Evolutionary conservation across 768 basidiomycete genomes (phyloP).

Genomic region (Myochromella boudieri): DNA sequence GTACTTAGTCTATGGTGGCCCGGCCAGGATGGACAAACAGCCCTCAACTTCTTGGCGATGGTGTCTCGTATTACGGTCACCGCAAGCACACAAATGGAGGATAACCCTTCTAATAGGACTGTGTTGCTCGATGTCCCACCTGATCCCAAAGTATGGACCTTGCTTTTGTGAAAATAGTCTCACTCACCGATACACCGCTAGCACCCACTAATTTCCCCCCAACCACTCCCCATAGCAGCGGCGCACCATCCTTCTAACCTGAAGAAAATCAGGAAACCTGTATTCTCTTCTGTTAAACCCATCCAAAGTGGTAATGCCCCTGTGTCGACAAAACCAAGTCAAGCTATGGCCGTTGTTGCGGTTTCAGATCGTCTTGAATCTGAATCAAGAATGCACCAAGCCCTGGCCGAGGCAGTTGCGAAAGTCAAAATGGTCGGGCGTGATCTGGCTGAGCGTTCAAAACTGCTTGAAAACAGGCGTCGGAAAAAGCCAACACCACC

Average conservation of each 20-base stretch:
- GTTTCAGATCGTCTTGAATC: constrained; percentile 21
- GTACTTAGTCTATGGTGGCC: constrained; percentile 25
- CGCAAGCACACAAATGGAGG: background rate
- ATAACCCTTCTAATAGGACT: too few relatives aligned
- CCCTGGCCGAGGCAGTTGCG: constrained; percentile 23
- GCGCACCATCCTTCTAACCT: constrained; percentile 43
- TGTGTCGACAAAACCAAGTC: background rate
- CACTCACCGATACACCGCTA: background rate
- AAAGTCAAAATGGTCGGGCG: constrained; percentile 10
- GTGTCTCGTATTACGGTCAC: constrained; percentile 24
- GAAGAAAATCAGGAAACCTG: constrained; percentile 28
- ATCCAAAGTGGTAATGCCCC: background rate
- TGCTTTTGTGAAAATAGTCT: too few relatives aligned
- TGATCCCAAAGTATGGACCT: too few relatives aligned
- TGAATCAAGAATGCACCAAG: constrained; percentile 23
- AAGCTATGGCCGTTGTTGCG: constrained; percentile 13
- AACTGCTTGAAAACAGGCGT: constrained; percentile 5
- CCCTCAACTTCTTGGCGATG: constrained; percentile 27
- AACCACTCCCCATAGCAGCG: constrained; percentile 42
- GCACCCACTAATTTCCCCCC: constrained; percentile 4
- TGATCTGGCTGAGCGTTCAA: constrained; percentile 7
- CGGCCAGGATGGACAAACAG: constrained; percentile 20
- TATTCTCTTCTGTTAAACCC: constrained; percentile 21
- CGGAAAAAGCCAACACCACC: background rate
- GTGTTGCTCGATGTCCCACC: too few relatives aligned